These are phyloP conservation scores for Austroboletus eburneus DNA, from an alignment of 768 basidiomycete species.

Conservation along the genomic window DNA sequence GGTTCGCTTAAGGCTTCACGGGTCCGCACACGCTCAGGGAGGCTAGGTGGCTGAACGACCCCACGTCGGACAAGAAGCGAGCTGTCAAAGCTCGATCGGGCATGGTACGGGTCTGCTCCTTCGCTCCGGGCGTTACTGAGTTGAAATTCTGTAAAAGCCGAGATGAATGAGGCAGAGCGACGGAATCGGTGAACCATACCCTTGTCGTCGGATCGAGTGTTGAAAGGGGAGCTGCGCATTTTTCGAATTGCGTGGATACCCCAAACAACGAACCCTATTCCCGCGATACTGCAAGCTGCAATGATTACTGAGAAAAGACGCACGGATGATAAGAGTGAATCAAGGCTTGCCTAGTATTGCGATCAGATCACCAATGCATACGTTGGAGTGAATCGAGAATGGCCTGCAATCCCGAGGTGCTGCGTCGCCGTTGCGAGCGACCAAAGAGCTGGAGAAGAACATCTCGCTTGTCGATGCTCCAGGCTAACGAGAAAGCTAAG, in stretches of 20 bases:
- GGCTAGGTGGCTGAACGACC: conserved; percentile 1
- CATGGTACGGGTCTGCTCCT: conserved; percentile 6
- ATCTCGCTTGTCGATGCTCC: conserved; percentile 1
- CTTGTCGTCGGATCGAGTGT: not conserved
- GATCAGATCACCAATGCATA: conserved; percentile 24
- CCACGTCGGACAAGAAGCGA: conserved; percentile 3
- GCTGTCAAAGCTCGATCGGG: not conserved
- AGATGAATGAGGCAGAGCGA: not conserved
- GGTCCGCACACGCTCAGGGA: conserved; percentile 8
- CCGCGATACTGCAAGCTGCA: conserved; percentile 16
- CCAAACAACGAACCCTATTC: conserved; percentile 19
- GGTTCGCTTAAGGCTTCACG: conserved; percentile 5
- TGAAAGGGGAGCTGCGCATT: conserved; percentile 14
- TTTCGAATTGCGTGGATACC: conserved; percentile 18
- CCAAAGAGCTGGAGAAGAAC: not conserved
- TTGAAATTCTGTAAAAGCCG: conserved; percentile 1
- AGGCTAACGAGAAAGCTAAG: no score
- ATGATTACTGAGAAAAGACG: not conserved
- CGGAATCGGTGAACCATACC: not conserved
- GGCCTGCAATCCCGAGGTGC: conserved; percentile 9
- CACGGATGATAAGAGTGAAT: not conserved
- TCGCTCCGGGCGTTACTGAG: not conserved
- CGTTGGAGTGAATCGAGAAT: conserved; percentile 4
- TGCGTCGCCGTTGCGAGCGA: not conserved
- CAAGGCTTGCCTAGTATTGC: conserved; percentile 18